These are phyloP conservation scores for Fusarium subglutinans DNA, from an alignment of 2,329 filamentous ascomycete genomes.

Conservation along the genomic window DNA sequence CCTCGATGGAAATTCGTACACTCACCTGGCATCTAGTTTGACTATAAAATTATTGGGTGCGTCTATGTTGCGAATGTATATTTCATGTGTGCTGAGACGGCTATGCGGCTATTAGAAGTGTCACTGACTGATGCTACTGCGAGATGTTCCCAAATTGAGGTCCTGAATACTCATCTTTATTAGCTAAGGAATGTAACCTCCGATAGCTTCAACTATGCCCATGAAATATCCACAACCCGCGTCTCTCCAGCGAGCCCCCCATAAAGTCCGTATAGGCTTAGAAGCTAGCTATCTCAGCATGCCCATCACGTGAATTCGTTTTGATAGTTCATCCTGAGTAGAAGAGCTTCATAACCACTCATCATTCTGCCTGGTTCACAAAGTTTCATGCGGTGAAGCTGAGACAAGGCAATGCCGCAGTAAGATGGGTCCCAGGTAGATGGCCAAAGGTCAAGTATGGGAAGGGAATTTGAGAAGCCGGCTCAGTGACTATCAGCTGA, in stretches of 20 bases:
- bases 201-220: neutral
- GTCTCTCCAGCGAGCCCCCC: fast-evolving
- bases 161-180: neutral
- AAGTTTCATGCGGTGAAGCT: neutral
- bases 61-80: neutral
- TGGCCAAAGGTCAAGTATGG: no score
- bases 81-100: no score
- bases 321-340: neutral
- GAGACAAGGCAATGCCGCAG: neutral
- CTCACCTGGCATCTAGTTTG: neutral
- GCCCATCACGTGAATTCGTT: neutral
- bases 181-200: neutral
- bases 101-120: no score
- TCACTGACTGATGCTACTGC: neutral
- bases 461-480: neutral
- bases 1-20: fast-evolving
- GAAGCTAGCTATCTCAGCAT: neutral
- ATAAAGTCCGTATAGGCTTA: neutral
- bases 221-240: neutral
- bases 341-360: neutral
- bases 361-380: neutral
- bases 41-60: neutral
- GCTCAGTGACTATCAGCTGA: neutral
- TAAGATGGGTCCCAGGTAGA: neutral
- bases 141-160: neutral